Evolutionary conservation across 78 protist genomes (phyloP), one percentile per base, ranked within the genome.

Genomic region (Dictyostelium intermedium): DNA sequence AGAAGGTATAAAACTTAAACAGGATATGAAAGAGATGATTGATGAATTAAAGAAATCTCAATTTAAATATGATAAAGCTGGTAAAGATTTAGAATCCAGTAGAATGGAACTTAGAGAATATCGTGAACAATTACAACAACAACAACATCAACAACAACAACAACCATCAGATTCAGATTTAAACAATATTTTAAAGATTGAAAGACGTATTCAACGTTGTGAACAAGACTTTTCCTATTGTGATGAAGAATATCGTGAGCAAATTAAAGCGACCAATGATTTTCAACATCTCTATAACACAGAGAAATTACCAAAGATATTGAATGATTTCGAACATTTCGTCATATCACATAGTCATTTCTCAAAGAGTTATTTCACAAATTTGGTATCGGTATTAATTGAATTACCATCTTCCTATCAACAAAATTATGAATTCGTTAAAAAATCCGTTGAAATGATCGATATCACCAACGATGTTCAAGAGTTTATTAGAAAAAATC

Each of bases 261-360:
- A 89, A 34, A 89, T 89, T n/a, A 89, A 89, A 41, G 94, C 94
- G 34, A 89, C 94, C 0, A 89, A 89, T 35, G 94, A 89, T 89
- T 89, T 89, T 43, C 94, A 89, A 69, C 20, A 89, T 50, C 47
- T 89, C 18, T 89, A 80, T 41, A 89, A 89, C n/a, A 27, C 16
- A 5, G 94, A 89, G 16, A 39, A 56, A 27, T n/a, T 89, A 81
- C 94, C 94, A 78, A 89, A 89, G 50, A 89, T 80, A 6, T 81
- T 89, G 35, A 80, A 78, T 50, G 94, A 89, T 70, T 89, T 89
- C 50, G 94, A 89, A 50, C 82, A 80, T 50, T 89, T 89, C 37
- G 45, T 89, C 14, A 20, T 80, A 5, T 39, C 63, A 20, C 85
- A 80, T 50, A 18, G n/a, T 41, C 94, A 89, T 80, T 70, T 89